phyloP scores from a whole-genome alignment of 2,329 filamentous ascomycete species.

The Pseudogymnoascus sp. region DNA sequence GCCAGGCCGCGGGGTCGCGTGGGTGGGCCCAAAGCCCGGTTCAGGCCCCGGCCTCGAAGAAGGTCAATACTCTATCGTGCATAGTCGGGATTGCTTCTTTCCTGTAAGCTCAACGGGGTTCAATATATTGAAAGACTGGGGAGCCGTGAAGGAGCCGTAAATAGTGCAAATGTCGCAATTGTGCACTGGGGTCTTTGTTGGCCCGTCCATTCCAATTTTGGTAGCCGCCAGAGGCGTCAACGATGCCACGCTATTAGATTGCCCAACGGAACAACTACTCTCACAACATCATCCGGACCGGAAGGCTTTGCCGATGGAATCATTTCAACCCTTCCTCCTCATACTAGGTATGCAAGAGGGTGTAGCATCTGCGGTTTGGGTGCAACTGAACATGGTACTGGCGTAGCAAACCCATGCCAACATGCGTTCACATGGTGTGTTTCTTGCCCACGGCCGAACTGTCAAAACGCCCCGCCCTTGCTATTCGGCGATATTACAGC shows the following conservation, averaged over 20 bases:
- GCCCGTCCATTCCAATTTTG: not conserved
- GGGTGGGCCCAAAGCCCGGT: not conserved
- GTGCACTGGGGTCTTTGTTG: not conserved
- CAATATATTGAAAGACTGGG: not conserved
- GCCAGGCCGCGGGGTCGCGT: not conserved
- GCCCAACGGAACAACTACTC: not conserved
- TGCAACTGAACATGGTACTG: not conserved
- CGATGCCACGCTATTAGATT: not conserved
- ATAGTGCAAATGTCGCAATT: not conserved
- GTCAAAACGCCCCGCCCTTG: not conserved
- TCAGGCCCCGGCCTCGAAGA: not conserved
- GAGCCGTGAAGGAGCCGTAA: not conserved
- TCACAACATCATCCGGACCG: not conserved
- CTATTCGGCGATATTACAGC: not conserved
- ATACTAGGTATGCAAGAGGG: not conserved
- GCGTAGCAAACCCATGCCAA: not conserved
- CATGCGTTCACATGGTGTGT: not conserved
- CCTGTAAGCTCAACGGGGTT: not conserved
- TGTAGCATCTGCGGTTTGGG: not conserved
- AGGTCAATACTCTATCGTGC: constrained; percentile 7
- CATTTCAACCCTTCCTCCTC: not conserved
- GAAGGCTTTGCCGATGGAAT: not conserved
- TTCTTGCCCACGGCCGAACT: not conserved
- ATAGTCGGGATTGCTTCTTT: not conserved
- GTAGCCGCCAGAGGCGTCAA: not conserved